phyloP scores from a whole-genome alignment of 371 early-diverging fungal genomes.

The Rhizopus microsporus region DNA sequence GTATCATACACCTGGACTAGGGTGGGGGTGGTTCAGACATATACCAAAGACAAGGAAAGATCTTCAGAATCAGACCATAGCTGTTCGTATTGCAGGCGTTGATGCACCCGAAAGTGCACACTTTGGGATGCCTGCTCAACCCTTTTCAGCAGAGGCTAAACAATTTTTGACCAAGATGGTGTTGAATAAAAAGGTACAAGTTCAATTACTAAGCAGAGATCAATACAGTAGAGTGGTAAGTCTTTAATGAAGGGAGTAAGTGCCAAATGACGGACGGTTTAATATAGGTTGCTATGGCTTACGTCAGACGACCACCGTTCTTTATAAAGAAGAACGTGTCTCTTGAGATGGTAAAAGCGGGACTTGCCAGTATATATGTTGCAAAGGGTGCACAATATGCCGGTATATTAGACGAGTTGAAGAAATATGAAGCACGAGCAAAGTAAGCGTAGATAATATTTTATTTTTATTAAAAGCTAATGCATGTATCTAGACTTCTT shows the following conservation, averaged over 20 bases:
- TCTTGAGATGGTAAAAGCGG: conserved; percentile 65
- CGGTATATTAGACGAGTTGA: conserved; percentile 43
- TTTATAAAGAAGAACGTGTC: conserved; percentile 64
- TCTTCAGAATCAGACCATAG: conserved; percentile 61
- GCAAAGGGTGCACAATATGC: conserved; percentile 74
- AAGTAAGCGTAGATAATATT: conserved; percentile 48
- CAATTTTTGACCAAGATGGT: conserved; percentile 53
- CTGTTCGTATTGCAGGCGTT: conserved; percentile 73
- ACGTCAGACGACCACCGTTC: conserved; percentile 47
- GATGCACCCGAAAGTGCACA: conserved; percentile 80
- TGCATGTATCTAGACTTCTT: conserved; percentile 15
- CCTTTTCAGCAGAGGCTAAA: conserved; percentile 63
- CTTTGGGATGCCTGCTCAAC: conserved; percentile 78
- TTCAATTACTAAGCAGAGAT: conserved; percentile 62
- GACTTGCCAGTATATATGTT: conserved; percentile 70
- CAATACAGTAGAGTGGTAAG: conserved; percentile 72
- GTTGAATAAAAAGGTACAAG: conserved; percentile 48
- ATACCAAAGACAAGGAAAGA: conserved; percentile 53
- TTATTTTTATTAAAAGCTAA: background rate
- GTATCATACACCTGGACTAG: conserved; percentile 64
- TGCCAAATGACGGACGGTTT: background rate
- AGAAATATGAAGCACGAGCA: conserved; percentile 58
- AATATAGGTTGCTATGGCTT: conserved; percentile 64
- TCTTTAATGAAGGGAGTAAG: background rate
- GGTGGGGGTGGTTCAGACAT: conserved; percentile 58